phyloP scores from a whole-genome alignment of 345 rosid genomes.

The Eutrema japonicum region DNA sequence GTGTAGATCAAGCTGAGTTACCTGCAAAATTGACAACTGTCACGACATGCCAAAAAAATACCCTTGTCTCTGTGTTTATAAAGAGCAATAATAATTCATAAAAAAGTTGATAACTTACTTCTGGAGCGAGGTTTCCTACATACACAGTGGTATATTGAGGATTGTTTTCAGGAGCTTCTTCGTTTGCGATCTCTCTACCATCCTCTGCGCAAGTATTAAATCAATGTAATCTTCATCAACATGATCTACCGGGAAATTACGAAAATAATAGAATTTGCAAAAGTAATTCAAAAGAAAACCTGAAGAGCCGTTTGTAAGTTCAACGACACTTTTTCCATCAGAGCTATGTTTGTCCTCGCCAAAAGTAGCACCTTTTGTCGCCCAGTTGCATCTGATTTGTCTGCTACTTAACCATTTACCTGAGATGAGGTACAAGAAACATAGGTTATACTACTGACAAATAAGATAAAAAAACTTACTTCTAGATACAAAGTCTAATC shows the following conservation, averaged over 20 bases:
- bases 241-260: not conserved
- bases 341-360: conserved; percentile 74
- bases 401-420: conserved; percentile 96
- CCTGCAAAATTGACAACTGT: conserved; percentile 54
- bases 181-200: conserved; percentile 69
- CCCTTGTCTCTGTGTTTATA: no score
- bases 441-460: not conserved
- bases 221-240: not conserved
- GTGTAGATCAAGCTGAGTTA: conserved; percentile 72
- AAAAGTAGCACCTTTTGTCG: conserved; percentile 74
- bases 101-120: conserved; percentile 59
- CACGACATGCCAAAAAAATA: not conserved
- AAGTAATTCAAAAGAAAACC: conserved; percentile 46
- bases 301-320: conserved; percentile 77
- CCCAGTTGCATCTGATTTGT: conserved; percentile 97
- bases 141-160: conserved; percentile 93
- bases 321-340: conserved; percentile 78
- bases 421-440: conserved; percentile 31
- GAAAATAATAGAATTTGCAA: not conserved
- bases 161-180: conserved; percentile 88
- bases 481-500: not conserved
- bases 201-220: conserved; percentile 59
- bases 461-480: not conserved
- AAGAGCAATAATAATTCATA: not conserved
- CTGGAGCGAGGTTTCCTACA: conserved; percentile 94